These are phyloP conservation scores for Primulina huaijiensis DNA, from an alignment of 257 asterid species.

Conservation along the genomic window DNA sequence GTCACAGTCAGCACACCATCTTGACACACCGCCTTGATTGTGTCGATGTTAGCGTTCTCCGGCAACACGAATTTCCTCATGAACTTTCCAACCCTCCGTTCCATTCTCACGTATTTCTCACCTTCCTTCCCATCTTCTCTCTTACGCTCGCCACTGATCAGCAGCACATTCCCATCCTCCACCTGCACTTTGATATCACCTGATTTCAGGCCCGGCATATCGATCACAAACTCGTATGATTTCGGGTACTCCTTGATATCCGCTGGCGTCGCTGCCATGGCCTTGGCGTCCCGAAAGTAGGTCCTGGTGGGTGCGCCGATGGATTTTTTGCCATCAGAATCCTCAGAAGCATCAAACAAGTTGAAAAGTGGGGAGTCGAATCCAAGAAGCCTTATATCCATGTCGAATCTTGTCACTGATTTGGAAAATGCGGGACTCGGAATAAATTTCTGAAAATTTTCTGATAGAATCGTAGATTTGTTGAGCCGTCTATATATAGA, in stretches of 20 bases:
- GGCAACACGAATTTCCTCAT: constrained; percentile 80
- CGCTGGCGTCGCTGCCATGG: constrained; percentile 81
- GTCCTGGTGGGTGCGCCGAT: constrained; percentile 43
- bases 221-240: constrained; percentile 57
- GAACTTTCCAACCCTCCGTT: constrained; percentile 62
- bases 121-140: constrained; percentile 56
- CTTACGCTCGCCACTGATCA: constrained; percentile 63
- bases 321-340: constrained; percentile 25
- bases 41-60: constrained; percentile 62
- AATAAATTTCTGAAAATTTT: neutral
- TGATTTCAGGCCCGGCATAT: constrained; percentile 76
- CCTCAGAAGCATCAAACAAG: constrained; percentile 46
- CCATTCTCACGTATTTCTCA: constrained; percentile 65
- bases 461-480: neutral
- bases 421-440: neutral
- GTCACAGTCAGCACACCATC: constrained; percentile 77
- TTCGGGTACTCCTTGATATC: constrained; percentile 59
- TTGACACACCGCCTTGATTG: constrained; percentile 62
- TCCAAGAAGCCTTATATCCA: constrained; percentile 65
- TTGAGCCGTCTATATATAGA: neutral
- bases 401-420: neutral
- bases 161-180: constrained; percentile 58
- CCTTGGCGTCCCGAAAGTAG: constrained; percentile 69
- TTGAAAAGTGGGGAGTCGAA: constrained; percentile 51
- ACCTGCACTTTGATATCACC: constrained; percentile 73